Conservation (phyloP, 1,284 basidiomycete genomes). For the Pascua guehoae region DNA sequence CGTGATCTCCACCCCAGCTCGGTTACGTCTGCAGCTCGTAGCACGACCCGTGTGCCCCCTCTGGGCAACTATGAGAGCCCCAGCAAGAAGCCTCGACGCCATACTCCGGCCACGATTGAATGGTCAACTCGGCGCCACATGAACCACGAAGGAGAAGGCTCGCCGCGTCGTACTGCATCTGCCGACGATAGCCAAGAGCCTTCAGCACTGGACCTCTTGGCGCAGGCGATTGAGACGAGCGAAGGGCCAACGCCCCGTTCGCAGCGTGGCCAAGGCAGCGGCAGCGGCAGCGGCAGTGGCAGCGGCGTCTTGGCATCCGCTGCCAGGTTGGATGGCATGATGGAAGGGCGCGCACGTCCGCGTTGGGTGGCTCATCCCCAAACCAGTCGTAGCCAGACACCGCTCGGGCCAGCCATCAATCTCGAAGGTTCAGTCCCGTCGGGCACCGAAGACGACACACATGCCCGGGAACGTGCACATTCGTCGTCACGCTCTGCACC, state of each 20-base stretch:
- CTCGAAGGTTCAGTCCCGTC: slow-evolving; percentile 10
- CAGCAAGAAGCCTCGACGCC: slow-evolving; percentile 23
- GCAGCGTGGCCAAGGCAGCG: background rate
- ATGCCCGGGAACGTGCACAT: too few relatives aligned
- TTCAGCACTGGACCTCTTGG: slow-evolving; percentile 41
- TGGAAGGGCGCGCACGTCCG: slow-evolving; percentile 4
- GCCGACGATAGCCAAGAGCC: slow-evolving; percentile 13
- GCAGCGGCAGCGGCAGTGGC: too few relatives aligned
- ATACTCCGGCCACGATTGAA: slow-evolving; percentile 19
- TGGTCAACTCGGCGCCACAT: slow-evolving; percentile 16
- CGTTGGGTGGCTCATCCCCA: background rate
- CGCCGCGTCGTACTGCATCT: slow-evolving; percentile 1
- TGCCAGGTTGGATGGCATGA: slow-evolving; percentile 17
- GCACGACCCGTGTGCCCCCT: slow-evolving; percentile 2
- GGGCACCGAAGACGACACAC: background rate
- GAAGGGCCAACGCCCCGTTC: slow-evolving; percentile 5
- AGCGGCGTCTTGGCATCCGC: slow-evolving; percentile 8
- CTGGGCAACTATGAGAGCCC: slow-evolving; percentile 25
- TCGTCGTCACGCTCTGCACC: background rate
- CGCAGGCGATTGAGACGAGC: slow-evolving; percentile 38
- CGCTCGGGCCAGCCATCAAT: slow-evolving; percentile 38
- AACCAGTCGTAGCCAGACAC: slow-evolving; percentile 11
- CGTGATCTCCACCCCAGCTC: slow-evolving; percentile 11
- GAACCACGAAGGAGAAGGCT: slow-evolving; percentile 8
- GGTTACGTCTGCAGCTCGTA: slow-evolving; percentile 1